Percentiles rank a stretch among this genome's conserved stretches.
Conservation (phyloP, 1,139 yeast species). For the Pichia sp. region DNA sequence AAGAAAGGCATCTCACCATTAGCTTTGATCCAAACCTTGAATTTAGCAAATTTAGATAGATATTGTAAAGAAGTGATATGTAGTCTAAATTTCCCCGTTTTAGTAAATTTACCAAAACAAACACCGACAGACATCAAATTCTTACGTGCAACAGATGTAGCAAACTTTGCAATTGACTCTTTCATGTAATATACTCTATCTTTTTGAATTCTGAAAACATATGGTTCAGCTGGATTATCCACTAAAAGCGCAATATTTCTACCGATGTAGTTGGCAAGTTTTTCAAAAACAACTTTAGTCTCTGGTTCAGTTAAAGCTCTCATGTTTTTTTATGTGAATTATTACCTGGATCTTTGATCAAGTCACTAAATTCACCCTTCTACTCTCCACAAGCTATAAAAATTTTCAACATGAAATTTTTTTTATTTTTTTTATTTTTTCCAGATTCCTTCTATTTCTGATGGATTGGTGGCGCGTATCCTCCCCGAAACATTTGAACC, state of each 20-base stretch:
- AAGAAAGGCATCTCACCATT: constrained; percentile 98
- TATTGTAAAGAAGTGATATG: constrained; percentile 88
- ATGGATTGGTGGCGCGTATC: too few relatives aligned
- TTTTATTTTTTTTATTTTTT: too few relatives aligned
- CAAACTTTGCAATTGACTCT: constrained; percentile 75
- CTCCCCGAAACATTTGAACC: too few relatives aligned
- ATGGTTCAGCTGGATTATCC: constrained; percentile 84
- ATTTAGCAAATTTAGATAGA: constrained; percentile 81
- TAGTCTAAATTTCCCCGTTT: constrained; percentile 91
- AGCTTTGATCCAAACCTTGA: constrained; percentile 91
- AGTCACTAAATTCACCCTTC: too few relatives aligned
- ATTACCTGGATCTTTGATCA: too few relatives aligned
- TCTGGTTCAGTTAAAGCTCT: constrained; percentile 96
- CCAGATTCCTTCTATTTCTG: too few relatives aligned
- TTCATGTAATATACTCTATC: constrained; percentile 92
- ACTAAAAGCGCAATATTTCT: constrained; percentile 84
- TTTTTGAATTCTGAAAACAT: constrained; percentile 91
- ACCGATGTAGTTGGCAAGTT: constrained; percentile 92
- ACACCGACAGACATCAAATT: constrained; percentile 89
- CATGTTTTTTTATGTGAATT: constrained; percentile 35
- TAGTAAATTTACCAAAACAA: constrained; percentile 94
- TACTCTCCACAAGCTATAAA: too few relatives aligned
- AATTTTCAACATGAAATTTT: too few relatives aligned
- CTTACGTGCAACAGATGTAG: constrained; percentile 83
- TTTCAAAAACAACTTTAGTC: constrained; percentile 91